Evolutionary conservation across 2,329 filamentous ascomycete genomes (phyloP).

Genomic region (Xylariaceae sp.): DNA sequence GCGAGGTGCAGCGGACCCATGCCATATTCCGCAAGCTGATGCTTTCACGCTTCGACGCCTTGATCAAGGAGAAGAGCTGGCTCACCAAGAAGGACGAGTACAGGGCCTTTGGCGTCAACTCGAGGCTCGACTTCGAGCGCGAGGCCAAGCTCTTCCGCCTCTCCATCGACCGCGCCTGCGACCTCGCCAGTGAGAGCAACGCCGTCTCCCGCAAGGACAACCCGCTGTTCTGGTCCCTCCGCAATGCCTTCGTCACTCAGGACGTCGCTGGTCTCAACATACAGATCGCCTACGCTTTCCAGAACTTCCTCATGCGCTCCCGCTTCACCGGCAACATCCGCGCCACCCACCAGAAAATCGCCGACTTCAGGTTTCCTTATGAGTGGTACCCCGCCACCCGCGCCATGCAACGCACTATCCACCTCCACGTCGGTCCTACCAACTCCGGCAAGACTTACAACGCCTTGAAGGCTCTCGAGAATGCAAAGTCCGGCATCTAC

Average conservation of each 20-base stretch:
- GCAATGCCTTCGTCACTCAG: constrained; percentile 53
- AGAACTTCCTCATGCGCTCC: constrained; percentile 57
- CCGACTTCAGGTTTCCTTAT: constrained; percentile 82
- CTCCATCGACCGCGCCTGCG: constrained; percentile 42
- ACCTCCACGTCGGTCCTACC: constrained; percentile 92
- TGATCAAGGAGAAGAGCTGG: constrained; percentile 32
- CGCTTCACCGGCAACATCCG: constrained; percentile 54
- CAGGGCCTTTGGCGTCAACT: constrained; percentile 33
- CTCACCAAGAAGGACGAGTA: constrained; percentile 24
- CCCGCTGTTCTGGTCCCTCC: constrained; percentile 55
- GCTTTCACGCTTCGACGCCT: constrained; percentile 30
- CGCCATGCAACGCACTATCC: constrained; percentile 73
- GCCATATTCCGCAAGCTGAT: constrained; percentile 22
- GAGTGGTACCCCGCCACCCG: constrained; percentile 92
- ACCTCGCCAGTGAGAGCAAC: constrained; percentile 37
- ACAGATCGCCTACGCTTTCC: constrained; percentile 67
- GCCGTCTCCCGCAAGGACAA: constrained; percentile 41
- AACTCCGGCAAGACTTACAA: constrained; percentile 98
- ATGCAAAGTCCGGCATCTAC: constrained; percentile 74
- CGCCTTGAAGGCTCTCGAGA: constrained; percentile 79
- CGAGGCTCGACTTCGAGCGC: constrained; percentile 39
- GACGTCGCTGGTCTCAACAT: constrained; percentile 48
- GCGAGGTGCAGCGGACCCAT: constrained; percentile 19
- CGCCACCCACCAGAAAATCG: constrained; percentile 58
- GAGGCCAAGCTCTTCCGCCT: constrained; percentile 45